Evolutionary conservation across 2,329 filamentous ascomycete species (phyloP).

Genomic region (Calonectria ilicicola): DNA sequence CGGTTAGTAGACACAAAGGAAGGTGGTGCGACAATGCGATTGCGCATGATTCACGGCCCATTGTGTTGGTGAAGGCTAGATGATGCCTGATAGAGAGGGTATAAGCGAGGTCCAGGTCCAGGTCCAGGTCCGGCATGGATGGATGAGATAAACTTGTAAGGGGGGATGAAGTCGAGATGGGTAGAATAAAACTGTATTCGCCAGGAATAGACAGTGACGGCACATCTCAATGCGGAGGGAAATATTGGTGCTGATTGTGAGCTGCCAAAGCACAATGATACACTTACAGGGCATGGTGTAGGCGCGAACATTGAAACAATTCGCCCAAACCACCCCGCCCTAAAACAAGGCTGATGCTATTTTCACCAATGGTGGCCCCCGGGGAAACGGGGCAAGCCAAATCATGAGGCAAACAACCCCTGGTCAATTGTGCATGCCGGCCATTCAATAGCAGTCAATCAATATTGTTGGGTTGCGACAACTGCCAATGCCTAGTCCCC

Average conservation of each 20-base stretch:
- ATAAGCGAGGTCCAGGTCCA: not conserved
- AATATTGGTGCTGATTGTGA: not conserved
- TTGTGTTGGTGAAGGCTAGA: not conserved
- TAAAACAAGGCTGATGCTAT: not conserved
- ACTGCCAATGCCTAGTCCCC: too few species aligned
- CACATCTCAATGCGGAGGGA: too few species aligned
- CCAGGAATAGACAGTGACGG: not conserved
- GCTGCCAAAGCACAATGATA: not conserved
- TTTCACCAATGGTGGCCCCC: not conserved
- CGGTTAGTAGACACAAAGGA: not conserved
- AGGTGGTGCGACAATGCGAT: not conserved
- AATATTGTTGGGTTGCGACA: not conserved
- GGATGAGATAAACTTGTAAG: not conserved
- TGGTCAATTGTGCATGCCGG: not conserved
- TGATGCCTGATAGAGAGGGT: constrained; percentile 1
- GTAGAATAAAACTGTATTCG: not conserved
- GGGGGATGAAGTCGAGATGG: not conserved
- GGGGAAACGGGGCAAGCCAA: not conserved
- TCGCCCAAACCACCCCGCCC: not conserved
- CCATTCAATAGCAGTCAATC: not conserved
- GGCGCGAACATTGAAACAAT: not conserved
- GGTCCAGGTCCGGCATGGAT: not conserved
- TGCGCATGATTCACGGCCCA: constrained; percentile 12
- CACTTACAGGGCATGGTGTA: not conserved
- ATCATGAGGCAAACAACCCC: not conserved